Conservation (phyloP, 1,284 basidiomycete genomes). For the Rhodotorula sp. region DNA sequence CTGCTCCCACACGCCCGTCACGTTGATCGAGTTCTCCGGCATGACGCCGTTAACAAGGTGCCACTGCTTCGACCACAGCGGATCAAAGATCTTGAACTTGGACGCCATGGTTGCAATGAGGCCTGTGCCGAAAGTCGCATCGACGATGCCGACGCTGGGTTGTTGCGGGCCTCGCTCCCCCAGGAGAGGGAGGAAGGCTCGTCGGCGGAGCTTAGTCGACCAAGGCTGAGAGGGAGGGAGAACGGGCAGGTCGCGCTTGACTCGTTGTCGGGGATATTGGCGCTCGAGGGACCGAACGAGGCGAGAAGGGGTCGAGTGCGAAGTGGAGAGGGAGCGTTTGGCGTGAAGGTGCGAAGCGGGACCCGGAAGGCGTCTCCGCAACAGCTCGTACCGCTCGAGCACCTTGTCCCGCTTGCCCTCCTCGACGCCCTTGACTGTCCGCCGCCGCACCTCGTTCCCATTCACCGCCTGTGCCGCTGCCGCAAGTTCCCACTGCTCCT, state of each 20-base stretch:
- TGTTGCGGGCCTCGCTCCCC: neutral
- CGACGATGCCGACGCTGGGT: neutral
- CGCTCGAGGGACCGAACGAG: constrained; percentile 40
- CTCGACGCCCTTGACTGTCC: constrained; percentile 43
- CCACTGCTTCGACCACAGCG: constrained; percentile 86
- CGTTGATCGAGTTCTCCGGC: constrained; percentile 78
- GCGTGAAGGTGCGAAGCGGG: constrained; percentile 9
- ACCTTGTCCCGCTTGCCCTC: constrained; percentile 54
- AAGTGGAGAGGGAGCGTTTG: constrained; percentile 39
- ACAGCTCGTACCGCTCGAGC: constrained; percentile 55
- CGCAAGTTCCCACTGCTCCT: constrained; percentile 5
- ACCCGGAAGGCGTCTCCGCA: constrained; percentile 51
- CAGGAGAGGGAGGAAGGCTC: constrained; percentile 7
- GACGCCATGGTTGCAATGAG: constrained; percentile 5
- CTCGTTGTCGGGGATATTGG: constrained; percentile 38
- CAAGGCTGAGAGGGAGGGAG: constrained; percentile 16
- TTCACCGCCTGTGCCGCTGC: neutral
- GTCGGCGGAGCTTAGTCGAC: neutral
- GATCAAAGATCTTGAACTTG: constrained; percentile 72
- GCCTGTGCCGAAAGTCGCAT: neutral
- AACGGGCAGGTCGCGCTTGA: constrained; percentile 41
- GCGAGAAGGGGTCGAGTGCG: constrained; percentile 2
- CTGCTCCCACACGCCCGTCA: constrained; percentile 75
- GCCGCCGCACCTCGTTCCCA: neutral
- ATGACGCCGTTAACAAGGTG: constrained; percentile 77